Evolutionary conservation across 805 yeast species (phyloP), one percentile per base, ranked within the genome.

Genomic region (Ogataea zsoltii): DNA sequence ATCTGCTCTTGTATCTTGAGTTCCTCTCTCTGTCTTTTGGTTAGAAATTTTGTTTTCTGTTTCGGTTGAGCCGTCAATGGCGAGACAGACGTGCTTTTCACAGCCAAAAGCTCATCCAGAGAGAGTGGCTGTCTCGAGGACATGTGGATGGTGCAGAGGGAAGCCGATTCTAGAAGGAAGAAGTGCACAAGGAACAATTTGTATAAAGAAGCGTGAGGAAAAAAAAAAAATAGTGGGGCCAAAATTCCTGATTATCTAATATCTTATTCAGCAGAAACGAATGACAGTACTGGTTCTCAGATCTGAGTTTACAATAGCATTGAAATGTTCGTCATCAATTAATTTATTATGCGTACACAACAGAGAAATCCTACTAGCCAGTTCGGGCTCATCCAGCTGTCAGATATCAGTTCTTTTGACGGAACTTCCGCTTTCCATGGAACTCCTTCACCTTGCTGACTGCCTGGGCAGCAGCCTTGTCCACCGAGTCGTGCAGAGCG

Each of bases 401-500:
- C n/a, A n/a, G n/a, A n/a, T n/a, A n/a, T n/a, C n/a, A 41, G 19
- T 51, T 42, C 43, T 51, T 51, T 38, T 44, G 45, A 16, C 43
- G 50, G 28, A 52, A 48, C 35, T 49, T 57, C 15, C 59, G 47
- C 36, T 56, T 55, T 12, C 58, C 57, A 31, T 81, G 91, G 63
- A 77, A 71, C 53, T 80, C 86, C 66, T 84, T 88, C 70, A 80
- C 85, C 66, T 78, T 85, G 54, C 80, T 82, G 41, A 90, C 87
- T 12, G 97, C 96, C 67, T 88, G 95, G 33, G 96, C 87, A 53
- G 83, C 80, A 11, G 97, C 97, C 55, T 86, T 85, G 53, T 91
- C 97, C 25, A 94, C 97, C 32, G 94, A 84, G 46, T 85, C 85
- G 59, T 88, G 87, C 46, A 94, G 69, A 4, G 89, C 80, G 61